Conservation (phyloP, 768 basidiomycete genomes). For the Termitomyces eurrhizus region DNA sequence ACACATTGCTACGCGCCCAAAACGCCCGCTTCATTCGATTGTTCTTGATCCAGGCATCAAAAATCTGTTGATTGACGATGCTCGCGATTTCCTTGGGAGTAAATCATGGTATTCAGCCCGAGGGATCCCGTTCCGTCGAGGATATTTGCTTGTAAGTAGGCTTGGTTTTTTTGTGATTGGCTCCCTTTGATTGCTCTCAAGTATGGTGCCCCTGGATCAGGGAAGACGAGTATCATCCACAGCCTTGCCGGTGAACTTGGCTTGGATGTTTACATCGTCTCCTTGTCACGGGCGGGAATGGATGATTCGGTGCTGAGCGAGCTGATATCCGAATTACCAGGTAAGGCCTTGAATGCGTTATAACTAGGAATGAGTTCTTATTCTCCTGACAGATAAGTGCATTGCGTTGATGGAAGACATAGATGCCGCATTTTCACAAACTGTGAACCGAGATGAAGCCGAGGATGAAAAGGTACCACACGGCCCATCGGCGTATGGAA, state of each 20-base stretch:
- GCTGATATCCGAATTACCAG: conserved; percentile 59
- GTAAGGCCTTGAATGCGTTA: conserved; percentile 19
- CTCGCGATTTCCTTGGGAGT: conserved; percentile 63
- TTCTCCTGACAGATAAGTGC: conserved; percentile 39
- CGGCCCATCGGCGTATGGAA: neutral
- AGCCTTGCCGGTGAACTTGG: conserved; percentile 74
- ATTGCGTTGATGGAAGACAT: conserved; percentile 85
- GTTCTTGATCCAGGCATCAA: conserved; percentile 68
- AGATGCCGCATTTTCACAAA: conserved; percentile 65
- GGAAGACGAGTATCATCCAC: conserved; percentile 78
- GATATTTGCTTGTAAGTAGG: conserved; percentile 55
- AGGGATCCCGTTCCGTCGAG: conserved; percentile 79
- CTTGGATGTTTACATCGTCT: conserved; percentile 68
- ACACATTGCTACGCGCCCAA: conserved; percentile 48
- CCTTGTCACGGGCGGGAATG: conserved; percentile 51
- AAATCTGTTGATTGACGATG: conserved; percentile 63
- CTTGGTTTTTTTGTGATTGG: neutral
- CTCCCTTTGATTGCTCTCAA: conserved; percentile 16
- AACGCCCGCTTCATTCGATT: conserved; percentile 64
- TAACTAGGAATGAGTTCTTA: neutral
- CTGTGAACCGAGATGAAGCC: conserved; percentile 35
- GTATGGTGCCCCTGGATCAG: conserved; percentile 71
- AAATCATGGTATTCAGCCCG: conserved; percentile 72
- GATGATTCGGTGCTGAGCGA: conserved; percentile 52
- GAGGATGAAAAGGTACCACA: neutral